Evolutionary conservation across 306 rosid genomes (phyloP).

Genomic region (Vicia villosa): DNA sequence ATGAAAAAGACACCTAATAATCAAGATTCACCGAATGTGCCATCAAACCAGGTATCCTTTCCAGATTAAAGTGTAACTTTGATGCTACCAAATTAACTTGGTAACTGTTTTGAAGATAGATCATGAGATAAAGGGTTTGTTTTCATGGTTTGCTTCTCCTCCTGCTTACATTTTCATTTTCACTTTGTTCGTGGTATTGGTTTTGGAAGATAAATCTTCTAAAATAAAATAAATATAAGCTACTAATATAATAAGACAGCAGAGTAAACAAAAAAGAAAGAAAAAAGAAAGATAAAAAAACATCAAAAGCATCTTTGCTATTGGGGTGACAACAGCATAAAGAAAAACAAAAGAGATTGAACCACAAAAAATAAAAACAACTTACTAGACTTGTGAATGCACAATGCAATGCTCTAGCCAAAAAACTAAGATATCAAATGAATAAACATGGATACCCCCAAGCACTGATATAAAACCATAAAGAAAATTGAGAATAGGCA

Average conservation of each 20-base stretch:
- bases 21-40: conserved; percentile 10
- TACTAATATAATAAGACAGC: not conserved
- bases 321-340: not conserved
- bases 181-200: conserved; percentile 1
- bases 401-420: not conserved
- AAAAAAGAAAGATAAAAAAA: not conserved
- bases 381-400: conserved; percentile 11
- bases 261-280: not conserved
- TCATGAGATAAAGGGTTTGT: not conserved
- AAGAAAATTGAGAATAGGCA: conserved; percentile 36
- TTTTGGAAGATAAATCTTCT: not conserved
- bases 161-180: conserved; percentile 1
- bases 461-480: conserved; percentile 20
- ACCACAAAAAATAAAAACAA: not conserved
- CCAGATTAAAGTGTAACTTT: conserved; percentile 1
- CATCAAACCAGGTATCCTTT: conserved; percentile 1
- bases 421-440: conserved; percentile 20
- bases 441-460: conserved; percentile 16
- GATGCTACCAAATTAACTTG: not conserved
- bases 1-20: not conserved
- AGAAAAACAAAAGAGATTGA: conserved; percentile 11
- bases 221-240: not conserved
- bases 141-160: conserved; percentile 13
- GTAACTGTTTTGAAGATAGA: not conserved
- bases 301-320: not conserved